These are phyloP conservation scores for Phlyctochytrium arcticum DNA, from an alignment of 192 early-diverging fungal genomes.

Conservation along the genomic window DNA sequence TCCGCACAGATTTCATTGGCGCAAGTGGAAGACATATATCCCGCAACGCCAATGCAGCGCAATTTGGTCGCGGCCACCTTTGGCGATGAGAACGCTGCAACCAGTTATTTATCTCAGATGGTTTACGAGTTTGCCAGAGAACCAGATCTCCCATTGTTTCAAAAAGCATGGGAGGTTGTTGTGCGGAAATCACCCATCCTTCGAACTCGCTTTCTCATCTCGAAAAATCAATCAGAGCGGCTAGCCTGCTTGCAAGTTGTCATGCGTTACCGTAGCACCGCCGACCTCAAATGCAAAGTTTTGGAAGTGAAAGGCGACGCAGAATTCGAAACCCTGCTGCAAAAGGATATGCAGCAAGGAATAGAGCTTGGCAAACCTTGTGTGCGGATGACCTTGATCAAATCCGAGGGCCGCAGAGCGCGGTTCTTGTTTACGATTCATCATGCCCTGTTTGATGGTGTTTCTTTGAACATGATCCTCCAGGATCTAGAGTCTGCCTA, in stretches of 20 bases:
- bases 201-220: slow-evolving; percentile 24
- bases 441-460: neutral
- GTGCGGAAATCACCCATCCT: slow-evolving; percentile 12
- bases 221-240: neutral
- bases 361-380: neutral
- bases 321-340: neutral
- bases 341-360: neutral
- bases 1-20: neutral
- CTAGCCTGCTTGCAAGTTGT: slow-evolving; percentile 16
- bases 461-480: neutral
- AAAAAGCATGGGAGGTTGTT: slow-evolving; percentile 5
- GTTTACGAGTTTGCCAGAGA: neutral
- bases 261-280: too few species aligned
- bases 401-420: neutral
- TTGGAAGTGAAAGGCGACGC: too few species aligned
- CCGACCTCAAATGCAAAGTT: too few species aligned
- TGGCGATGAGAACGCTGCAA: neutral
- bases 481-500: neutral
- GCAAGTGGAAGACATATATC: slow-evolving; percentile 29
- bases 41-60: slow-evolving; percentile 23
- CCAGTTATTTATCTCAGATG: neutral
- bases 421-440: neutral
- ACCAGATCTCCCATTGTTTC: neutral
- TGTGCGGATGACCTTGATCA: slow-evolving; percentile 1
- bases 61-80: slow-evolving; percentile 11